These are phyloP conservation scores for Stentor coeruleus DNA, from an alignment of 73 alveolate genomes.

Conservation along the genomic window DNA sequence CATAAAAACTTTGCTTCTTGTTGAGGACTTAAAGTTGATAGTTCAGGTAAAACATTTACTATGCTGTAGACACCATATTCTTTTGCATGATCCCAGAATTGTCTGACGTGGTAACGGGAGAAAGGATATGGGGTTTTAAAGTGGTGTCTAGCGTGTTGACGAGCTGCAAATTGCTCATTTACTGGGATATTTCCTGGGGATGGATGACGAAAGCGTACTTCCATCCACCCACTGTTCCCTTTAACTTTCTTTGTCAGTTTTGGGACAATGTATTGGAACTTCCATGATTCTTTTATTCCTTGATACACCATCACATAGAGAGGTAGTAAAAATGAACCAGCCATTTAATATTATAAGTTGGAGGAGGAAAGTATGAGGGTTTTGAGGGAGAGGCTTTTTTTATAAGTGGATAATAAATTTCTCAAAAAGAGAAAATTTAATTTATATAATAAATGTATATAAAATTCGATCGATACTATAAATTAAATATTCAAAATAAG, in stretches of 20 bases:
- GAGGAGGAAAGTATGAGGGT: no score
- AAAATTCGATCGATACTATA: no score
- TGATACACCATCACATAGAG: neutral
- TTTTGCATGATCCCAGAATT: constrained; percentile 16
- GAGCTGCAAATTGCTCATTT: neutral
- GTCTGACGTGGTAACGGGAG: constrained; percentile 21
- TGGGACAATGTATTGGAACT: constrained; percentile 9
- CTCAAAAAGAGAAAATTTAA: no score
- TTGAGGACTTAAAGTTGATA: neutral
- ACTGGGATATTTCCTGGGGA: constrained; percentile 29
- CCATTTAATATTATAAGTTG: no score
- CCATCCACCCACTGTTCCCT: constrained; percentile 15
- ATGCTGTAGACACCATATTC: neutral
- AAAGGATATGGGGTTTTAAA: constrained; percentile 14
- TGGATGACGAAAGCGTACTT: constrained; percentile 20
- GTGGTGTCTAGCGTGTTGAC: constrained; percentile 10
- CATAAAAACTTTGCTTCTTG: neutral
- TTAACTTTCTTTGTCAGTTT: constrained; percentile 7
- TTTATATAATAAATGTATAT: no score
- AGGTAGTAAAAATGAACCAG: neutral
- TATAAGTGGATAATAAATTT: no score
- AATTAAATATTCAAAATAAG: no score
- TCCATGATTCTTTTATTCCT: constrained; percentile 14
- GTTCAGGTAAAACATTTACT: neutral
- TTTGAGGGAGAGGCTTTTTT: no score